Base-by-base conservation (phyloP, 306 rosid species). In the Acmispon strigosus region DNA sequence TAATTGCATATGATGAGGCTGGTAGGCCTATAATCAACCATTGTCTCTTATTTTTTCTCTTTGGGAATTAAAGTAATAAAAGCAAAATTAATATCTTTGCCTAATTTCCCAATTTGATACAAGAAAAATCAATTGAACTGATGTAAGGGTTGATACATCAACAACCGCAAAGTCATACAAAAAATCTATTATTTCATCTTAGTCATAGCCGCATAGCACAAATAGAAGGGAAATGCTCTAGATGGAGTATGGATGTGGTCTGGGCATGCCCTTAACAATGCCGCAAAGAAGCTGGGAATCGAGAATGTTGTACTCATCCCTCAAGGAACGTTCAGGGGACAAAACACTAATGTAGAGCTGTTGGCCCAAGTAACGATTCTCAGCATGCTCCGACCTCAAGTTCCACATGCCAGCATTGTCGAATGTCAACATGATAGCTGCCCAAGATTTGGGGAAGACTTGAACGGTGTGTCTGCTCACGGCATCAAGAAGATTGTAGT, bases 371-470 rank as follows among this genome's bases (percentile, higher is more conserved):
- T 89, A 86, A 10, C 90, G 81, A 29, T 76, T 81, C 84, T 89
- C 96, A 4, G 82, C 63, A 1, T 24, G 19, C 68, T 83, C 88
- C 0, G 88, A 89, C 41, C 96, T 73, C 53, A 89, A 12, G 43
- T 89, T 86, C 96, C 96, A 89, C 92, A 89, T 89, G 57, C 96
- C 96, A 10, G 87, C 88, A 13, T 86, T 89, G 74, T 89, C 96
- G 17, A 82, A 83, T 20, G 96, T 77, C 72, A 83, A 39, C 70
- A 89, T 49, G 36, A 89, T 53, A 3, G 91, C 91, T 1, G 88
- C 88, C 84, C 86, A 89, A 0, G 96, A 89, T 11, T 88, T 88
- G 7, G 97, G 97, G 71, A 69, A 89, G 3, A 92, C 96, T 18
- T 89, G 97, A 43, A 92, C 49, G 4, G 94, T 87, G 79, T 92